Percentiles rank a stretch among this genome's conserved stretches.
phyloP scores from a whole-genome alignment of 345 rosid species.

The Camelina neglecta region DNA sequence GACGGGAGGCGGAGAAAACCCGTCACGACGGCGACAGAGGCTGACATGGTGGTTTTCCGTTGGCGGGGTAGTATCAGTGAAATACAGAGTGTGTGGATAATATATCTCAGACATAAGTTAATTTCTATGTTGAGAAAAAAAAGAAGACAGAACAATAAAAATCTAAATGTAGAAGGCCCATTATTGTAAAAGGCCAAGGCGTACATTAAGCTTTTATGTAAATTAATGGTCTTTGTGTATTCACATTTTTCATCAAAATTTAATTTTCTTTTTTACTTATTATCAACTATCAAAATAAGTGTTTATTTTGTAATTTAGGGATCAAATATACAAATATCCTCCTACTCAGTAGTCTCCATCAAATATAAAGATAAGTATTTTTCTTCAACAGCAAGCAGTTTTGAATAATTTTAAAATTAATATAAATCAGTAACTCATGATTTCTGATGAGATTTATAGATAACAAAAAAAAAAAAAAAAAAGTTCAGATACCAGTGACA shows the following conservation, averaged over 20 bases:
- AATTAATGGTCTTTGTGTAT: neutral
- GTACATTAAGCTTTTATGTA: neutral
- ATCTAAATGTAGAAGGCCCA: neutral
- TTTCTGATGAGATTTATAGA: neutral
- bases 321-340: neutral
- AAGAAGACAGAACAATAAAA: too few relatives aligned
- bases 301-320: neutral
- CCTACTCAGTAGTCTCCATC: neutral
- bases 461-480: neutral
- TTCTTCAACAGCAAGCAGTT: neutral
- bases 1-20: conserved; percentile 34
- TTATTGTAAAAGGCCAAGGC: neutral
- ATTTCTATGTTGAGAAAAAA: neutral
- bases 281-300: neutral
- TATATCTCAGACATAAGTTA: neutral
- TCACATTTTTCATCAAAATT: neutral
- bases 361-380: neutral
- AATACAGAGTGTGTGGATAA: conserved; percentile 30
- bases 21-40: conserved; percentile 29
- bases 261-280: too few relatives aligned
- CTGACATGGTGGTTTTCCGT: conserved; percentile 41
- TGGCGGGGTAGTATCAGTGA: conserved; percentile 33
- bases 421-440: neutral
- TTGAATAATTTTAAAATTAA: neutral
- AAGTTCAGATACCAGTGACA: too few relatives aligned